These are phyloP conservation scores for Sporisorium exsertum DNA, from an alignment of 1,284 basidiomycete genomes.

Conservation along the genomic window DNA sequence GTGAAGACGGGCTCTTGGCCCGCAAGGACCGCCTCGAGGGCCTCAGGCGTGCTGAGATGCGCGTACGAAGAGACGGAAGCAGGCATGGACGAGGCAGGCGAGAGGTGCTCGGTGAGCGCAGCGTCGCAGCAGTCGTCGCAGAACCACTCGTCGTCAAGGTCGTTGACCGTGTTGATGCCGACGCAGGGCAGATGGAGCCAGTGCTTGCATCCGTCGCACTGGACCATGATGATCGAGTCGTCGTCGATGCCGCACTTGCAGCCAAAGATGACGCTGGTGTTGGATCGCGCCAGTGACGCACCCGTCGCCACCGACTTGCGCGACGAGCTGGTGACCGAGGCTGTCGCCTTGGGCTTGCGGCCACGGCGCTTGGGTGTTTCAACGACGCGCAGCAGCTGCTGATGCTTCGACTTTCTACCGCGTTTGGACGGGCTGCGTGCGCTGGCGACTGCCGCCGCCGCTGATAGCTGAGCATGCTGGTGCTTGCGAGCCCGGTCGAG, in stretches of 20 bases:
- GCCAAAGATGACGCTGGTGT: slow-evolving; percentile 48
- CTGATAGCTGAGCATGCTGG: slow-evolving; percentile 30
- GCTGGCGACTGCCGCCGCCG: slow-evolving; percentile 21
- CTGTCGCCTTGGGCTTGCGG: slow-evolving; percentile 35
- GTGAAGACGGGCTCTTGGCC: slow-evolving; percentile 52
- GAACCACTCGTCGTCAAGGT: slow-evolving; percentile 67
- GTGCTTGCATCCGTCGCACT: slow-evolving; percentile 65
- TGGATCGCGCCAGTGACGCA: slow-evolving; percentile 37
- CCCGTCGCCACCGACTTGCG: slow-evolving; percentile 49
- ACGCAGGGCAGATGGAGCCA: slow-evolving; percentile 69
- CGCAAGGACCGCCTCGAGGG: slow-evolving; percentile 32
- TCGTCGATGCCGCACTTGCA: slow-evolving; percentile 56
- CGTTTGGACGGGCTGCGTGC: slow-evolving; percentile 27
- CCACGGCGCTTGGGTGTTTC: slow-evolving; percentile 37
- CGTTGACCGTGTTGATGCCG: slow-evolving; percentile 60
- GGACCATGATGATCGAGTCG: slow-evolving; percentile 63
- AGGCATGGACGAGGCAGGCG: slow-evolving; percentile 48
- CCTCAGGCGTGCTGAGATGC: slow-evolving; percentile 51
- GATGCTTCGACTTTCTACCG: slow-evolving; percentile 34
- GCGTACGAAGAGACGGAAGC: slow-evolving; percentile 44
- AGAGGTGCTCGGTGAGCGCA: slow-evolving; percentile 43
- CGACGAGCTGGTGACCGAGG: slow-evolving; percentile 35
- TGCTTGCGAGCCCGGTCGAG: slow-evolving; percentile 55
- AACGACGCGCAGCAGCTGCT: slow-evolving; percentile 19
- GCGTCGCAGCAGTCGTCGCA: slow-evolving; percentile 59